Conservation (phyloP, 2,329 filamentous ascomycete species). For the Stylonectria norvegica region DNA sequence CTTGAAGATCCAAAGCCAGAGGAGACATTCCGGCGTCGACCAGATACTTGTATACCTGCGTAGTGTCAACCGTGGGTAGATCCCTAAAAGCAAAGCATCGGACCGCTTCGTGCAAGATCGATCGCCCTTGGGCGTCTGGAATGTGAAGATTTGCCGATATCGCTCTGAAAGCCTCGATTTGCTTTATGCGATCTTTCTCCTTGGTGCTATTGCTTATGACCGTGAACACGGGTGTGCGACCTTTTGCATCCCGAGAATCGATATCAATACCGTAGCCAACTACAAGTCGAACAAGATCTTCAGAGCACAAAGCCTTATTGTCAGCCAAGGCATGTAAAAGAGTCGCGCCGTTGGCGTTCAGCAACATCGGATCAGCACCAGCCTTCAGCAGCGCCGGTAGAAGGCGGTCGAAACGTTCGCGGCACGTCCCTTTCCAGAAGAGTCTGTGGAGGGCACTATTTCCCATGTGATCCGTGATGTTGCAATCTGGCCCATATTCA, state of each 20-base stretch:
- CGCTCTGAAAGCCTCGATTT: slow-evolving; percentile 4
- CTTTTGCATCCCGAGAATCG: slow-evolving; percentile 8
- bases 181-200: neutral
- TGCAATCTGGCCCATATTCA: neutral
- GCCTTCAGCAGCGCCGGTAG: slow-evolving; percentile 1
- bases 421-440: neutral
- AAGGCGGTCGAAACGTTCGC: no score
- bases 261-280: slow-evolving; percentile 5
- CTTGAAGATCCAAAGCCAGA: slow-evolving; percentile 8
- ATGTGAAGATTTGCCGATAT: slow-evolving; percentile 1
- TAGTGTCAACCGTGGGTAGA: no score
- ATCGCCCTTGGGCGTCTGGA: slow-evolving; percentile 9
- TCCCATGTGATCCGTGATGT: slow-evolving; percentile 1
- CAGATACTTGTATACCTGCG: slow-evolving; percentile 8
- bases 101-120: slow-evolving; percentile 12
- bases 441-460: slow-evolving; percentile 1
- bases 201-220: neutral
- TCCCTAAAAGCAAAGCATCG: neutral
- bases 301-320: neutral
- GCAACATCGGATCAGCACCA: neutral
- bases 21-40: slow-evolving; percentile 10
- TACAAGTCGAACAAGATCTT: neutral
- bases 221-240: slow-evolving; percentile 9
- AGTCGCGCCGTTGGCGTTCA: slow-evolving; percentile 10
- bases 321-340: slow-evolving; percentile 11